Percentiles rank a stretch among this genome's conserved stretches.
Evolutionary conservation across 345 rosid species (phyloP).

Genomic region (Fremontodendron californicum): DNA sequence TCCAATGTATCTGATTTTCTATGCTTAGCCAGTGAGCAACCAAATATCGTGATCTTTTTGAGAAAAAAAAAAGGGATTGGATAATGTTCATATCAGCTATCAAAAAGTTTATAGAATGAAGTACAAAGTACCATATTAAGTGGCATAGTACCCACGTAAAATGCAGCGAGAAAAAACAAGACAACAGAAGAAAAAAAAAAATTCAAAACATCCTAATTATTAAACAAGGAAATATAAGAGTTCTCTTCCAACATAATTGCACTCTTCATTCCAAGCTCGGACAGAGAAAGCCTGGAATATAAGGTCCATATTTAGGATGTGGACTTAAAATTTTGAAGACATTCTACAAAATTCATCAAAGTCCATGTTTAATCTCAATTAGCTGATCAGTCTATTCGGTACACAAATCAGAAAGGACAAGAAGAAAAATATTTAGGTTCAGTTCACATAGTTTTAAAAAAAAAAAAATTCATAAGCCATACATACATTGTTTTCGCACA

Average conservation of each 20-base stretch:
- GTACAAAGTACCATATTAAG: neutral
- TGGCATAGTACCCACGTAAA: neutral
- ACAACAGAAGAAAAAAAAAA: neutral
- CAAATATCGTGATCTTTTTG: conserved; percentile 77
- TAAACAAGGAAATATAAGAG: neutral
- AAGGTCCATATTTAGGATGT: neutral
- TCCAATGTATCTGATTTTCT: conserved; percentile 87
- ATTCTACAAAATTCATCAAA: neutral
- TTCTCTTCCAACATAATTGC: neutral
- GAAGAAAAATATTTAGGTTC: neutral
- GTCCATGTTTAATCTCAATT: neutral
- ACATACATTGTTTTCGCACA: neutral
- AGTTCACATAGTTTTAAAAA: neutral
- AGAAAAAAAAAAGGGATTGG: neutral
- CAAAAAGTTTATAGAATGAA: neutral
- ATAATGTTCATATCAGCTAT: neutral
- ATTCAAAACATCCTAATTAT: neutral
- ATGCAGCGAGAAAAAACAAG: neutral
- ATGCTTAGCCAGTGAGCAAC: conserved; percentile 95
- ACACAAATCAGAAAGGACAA: conserved; percentile 3
- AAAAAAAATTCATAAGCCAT: neutral
- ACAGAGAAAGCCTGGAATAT: neutral
- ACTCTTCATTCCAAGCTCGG: neutral
- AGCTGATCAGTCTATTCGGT: conserved; percentile 1
- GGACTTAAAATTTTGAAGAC: neutral